Evolutionary conservation across 2,329 filamentous ascomycete genomes (phyloP).

Genomic region (Ophiostoma himal-ulmi): DNA sequence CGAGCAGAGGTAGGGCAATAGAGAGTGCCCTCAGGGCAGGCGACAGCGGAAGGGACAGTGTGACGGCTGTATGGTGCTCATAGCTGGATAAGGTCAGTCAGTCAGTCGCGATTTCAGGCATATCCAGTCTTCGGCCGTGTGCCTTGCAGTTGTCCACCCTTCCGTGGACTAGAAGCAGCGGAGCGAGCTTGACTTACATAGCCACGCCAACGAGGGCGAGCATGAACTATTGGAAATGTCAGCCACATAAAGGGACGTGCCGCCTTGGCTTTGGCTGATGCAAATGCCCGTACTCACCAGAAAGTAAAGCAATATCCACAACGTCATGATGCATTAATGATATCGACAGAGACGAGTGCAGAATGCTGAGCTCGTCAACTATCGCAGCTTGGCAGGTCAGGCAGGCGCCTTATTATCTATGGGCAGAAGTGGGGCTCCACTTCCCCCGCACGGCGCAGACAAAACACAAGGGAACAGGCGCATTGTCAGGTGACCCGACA

Average conservation of each 20-base stretch:
- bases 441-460: not conserved
- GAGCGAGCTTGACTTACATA: not conserved
- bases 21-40: conserved; percentile 18
- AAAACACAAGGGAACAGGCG: not conserved
- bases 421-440: not conserved
- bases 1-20: conserved; percentile 12
- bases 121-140: no score
- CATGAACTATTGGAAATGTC: conserved; percentile 6
- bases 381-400: not conserved
- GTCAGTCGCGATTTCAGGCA: not conserved
- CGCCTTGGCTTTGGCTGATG: not conserved
- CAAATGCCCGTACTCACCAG: not conserved
- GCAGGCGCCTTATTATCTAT: not conserved
- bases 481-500: no score
- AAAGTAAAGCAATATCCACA: conserved; percentile 1
- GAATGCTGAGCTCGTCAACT: not conserved
- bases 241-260: not conserved
- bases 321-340: not conserved
- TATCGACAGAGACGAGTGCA: not conserved
- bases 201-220: conserved; percentile 6
- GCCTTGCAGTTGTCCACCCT: not conserved
- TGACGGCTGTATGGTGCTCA: conserved; percentile 21
- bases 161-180: not conserved
- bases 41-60: conserved; percentile 25
- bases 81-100: conserved; percentile 19